These are phyloP conservation scores for Actinomortierella ambigua DNA, from an alignment of 371 early-diverging fungal species.

Conservation along the genomic window DNA sequence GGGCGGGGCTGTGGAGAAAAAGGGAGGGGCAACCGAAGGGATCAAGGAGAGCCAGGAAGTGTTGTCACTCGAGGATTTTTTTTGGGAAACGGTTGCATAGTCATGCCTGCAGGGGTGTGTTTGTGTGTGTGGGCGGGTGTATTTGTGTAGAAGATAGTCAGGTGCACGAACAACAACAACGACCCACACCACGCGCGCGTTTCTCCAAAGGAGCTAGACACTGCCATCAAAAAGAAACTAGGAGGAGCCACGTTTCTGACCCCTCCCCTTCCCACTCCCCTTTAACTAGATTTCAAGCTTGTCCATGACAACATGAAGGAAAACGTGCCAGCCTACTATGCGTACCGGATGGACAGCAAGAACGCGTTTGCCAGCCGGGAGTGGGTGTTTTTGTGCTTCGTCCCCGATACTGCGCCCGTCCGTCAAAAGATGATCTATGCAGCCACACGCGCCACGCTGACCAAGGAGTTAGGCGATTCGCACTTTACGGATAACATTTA, in stretches of 20 bases:
- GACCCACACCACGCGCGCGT: background rate
- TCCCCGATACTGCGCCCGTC: constrained; percentile 79
- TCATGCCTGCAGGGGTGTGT: no score
- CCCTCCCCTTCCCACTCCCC: background rate
- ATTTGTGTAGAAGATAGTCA: no score
- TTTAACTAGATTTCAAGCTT: constrained; percentile 53
- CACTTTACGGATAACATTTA: constrained; percentile 81
- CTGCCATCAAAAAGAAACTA: background rate
- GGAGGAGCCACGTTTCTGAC: background rate
- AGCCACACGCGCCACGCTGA: constrained; percentile 75
- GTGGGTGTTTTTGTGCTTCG: constrained; percentile 80
- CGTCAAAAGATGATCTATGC: constrained; percentile 93
- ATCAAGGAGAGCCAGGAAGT: no score
- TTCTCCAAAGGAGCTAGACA: background rate
- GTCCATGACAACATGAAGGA: constrained; percentile 58
- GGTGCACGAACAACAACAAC: background rate
- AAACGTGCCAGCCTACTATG: constrained; percentile 68
- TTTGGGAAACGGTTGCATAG: no score
- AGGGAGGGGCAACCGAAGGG: no score
- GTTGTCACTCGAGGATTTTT: no score
- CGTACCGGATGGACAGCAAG: constrained; percentile 68
- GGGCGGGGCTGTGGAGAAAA: no score
- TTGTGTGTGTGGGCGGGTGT: no score
- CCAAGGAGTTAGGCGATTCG: constrained; percentile 78
- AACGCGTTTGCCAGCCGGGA: constrained; percentile 53